These are phyloP conservation scores for Diophrys appendiculata DNA, from an alignment of 73 alveolate species.

Conservation along the genomic window DNA sequence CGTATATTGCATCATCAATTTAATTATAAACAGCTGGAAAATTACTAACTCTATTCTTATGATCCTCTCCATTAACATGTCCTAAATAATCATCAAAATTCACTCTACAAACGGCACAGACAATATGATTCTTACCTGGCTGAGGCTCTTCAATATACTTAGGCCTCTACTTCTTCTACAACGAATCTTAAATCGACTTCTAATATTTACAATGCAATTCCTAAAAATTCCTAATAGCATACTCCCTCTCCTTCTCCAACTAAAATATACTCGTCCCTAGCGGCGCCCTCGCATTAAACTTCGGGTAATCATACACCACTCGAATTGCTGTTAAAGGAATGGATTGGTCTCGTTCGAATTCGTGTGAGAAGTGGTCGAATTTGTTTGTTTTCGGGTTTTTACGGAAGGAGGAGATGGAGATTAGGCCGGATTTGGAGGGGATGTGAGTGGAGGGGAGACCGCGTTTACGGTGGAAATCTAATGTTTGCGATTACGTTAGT, in stretches of 20 bases:
- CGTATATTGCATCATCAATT: conserved; percentile 5
- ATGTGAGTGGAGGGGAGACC: too few species aligned
- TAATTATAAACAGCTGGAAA: neutral
- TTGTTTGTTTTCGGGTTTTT: too few species aligned
- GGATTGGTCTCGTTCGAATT: too few species aligned
- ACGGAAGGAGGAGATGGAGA: too few species aligned
- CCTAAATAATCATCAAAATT: neutral
- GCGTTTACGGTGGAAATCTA: too few species aligned
- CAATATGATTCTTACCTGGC: conserved; percentile 13
- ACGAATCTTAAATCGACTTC: neutral
- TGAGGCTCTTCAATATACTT: neutral
- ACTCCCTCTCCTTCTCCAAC: conserved; percentile 6
- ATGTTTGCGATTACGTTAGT: too few species aligned
- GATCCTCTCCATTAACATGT: neutral
- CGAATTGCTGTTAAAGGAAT: too few species aligned
- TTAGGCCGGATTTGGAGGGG: too few species aligned
- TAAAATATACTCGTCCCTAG: conserved; percentile 15
- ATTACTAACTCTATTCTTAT: neutral
- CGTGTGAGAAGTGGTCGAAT: too few species aligned
- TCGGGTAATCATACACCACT: too few species aligned
- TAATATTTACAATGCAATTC: neutral
- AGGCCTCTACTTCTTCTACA: neutral
- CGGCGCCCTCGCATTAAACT: conserved; percentile 4
- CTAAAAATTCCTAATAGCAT: neutral
- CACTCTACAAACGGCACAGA: conserved; percentile 12